Base-by-base conservation (phyloP, 1,284 basidiomycete genomes). In the Porogramme epimiltina region DNA sequence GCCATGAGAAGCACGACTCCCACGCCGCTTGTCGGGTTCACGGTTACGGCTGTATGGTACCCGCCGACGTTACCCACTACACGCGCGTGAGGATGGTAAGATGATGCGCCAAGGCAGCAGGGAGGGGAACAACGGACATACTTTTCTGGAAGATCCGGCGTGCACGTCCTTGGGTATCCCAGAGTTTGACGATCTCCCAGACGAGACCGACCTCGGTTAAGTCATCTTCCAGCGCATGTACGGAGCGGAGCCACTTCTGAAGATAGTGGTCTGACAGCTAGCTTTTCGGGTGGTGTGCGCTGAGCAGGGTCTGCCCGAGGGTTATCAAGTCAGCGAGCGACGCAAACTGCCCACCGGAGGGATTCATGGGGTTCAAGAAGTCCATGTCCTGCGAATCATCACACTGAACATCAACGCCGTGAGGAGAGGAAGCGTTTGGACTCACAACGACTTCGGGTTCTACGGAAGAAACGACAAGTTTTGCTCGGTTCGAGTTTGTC, bases 341-440 rank as follows among this genome's bases (percentile, higher is more conserved):
- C 51, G 73, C 71, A 58, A 75, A 78, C 58, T 82, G 80, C 2
- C 78, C 80, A 0, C 73, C 79, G 1, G 75, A 62, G 2, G 78
- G 67, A 48, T 80, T 78, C 58, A 63, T 65, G 0, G 70, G 63
- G 45, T 76, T 73, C 18, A 64, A 54, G 49, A 80, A 73, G 51
- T 71, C 68, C 25, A 65, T 56, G 46, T 79, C 76, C 70, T 78
- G n/a, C n/a, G n/a, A n/a, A n/a, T n/a, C n/a, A n/a, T n/a, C n/a
- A n/a, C n/a, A n/a, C n/a, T n/a, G n/a, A 5, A 11, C 0, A 15
- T 31, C 16, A 28, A 19, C 34, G 8, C 8, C 8, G 2, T 1
- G 3, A 45, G 2, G n/a, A n/a, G n/a, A n/a, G n/a, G n/a, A n/a
- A n/a, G n/a, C n/a, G n/a, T n/a, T 1, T 3, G 8, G 16, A 11